Conservation (phyloP, 495 filamentous ascomycete species). For the Penicillium arizonense region DNA sequence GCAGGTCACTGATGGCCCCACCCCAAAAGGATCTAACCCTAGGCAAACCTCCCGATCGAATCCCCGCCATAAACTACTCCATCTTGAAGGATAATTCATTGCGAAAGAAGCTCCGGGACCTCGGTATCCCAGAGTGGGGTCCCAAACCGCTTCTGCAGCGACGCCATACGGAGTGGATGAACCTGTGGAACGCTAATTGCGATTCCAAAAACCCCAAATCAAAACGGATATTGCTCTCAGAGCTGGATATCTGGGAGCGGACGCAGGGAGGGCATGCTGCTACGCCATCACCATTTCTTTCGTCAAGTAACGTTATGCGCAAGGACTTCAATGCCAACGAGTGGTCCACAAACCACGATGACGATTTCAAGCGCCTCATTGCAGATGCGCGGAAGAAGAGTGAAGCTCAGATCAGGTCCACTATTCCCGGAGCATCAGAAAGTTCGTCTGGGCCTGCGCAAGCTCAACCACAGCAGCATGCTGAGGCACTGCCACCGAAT, state of each 20-base stretch:
- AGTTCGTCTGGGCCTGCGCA: slow-evolving; percentile 1
- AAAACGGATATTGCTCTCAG: slow-evolving; percentile 68
- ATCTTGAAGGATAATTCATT: slow-evolving; percentile 74
- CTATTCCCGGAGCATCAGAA: slow-evolving; percentile 24
- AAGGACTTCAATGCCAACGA: slow-evolving; percentile 80
- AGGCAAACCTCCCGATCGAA: slow-evolving; percentile 49
- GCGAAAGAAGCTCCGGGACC: slow-evolving; percentile 74
- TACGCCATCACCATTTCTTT: slow-evolving; percentile 14
- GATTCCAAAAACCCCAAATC: slow-evolving; percentile 71
- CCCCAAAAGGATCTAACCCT: slow-evolving; percentile 7
- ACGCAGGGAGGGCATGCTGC: slow-evolving; percentile 55
- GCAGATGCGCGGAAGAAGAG: slow-evolving; percentile 59
- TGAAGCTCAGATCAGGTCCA: slow-evolving; percentile 28
- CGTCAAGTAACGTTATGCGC: slow-evolving; percentile 53
- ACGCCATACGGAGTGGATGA: slow-evolving; percentile 91
- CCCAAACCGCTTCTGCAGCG: slow-evolving; percentile 64
- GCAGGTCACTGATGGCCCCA: slow-evolving; percentile 24
- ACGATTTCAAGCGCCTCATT: slow-evolving; percentile 73
- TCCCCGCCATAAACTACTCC: slow-evolving; percentile 78
- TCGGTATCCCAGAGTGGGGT: slow-evolving; percentile 76
- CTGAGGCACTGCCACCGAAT: neutral
- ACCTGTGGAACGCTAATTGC: slow-evolving; percentile 94
- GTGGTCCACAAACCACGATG: slow-evolving; percentile 71
- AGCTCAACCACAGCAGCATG: neutral
- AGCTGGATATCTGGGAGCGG: slow-evolving; percentile 81